These are phyloP conservation scores for Venustampulla echinocandica DNA, from an alignment of 495 filamentous ascomycete species.

Conservation along the genomic window DNA sequence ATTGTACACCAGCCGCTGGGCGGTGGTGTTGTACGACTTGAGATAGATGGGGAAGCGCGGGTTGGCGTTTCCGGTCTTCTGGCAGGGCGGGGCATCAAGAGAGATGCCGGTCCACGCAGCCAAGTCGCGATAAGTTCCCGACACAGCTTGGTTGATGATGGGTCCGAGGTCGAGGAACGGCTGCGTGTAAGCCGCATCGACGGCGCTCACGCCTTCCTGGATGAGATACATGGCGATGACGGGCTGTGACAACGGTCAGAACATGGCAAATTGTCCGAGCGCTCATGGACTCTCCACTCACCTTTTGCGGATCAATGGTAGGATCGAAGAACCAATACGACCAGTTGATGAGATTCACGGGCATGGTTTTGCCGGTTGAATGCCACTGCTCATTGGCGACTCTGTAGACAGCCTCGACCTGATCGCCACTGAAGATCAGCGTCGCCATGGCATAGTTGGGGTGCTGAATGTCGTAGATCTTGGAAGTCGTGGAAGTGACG, in stretches of 20 bases:
- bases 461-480: constrained; percentile 35
- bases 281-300: no score
- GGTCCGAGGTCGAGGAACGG: constrained; percentile 39
- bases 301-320: no score
- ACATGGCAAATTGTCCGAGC: no score
- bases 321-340: no score
- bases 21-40: constrained; percentile 34
- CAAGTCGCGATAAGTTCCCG: constrained; percentile 39
- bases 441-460: constrained; percentile 36
- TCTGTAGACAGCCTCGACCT: constrained; percentile 41
- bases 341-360: no score
- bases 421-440: constrained; percentile 37
- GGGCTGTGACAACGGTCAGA: no score
- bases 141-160: constrained; percentile 23
- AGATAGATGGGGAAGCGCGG: constrained; percentile 44
- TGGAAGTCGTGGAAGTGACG: constrained; percentile 39
- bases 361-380: no score
- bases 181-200: constrained; percentile 32
- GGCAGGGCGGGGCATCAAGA: constrained; percentile 31
- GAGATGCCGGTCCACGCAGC: constrained; percentile 34
- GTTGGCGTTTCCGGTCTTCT: constrained; percentile 40
- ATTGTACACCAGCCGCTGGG: constrained; percentile 33
- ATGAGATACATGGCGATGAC: constrained; percentile 44
- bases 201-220: constrained; percentile 37
- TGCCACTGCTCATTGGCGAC: constrained; percentile 34